phyloP scores from a whole-genome alignment of 2,329 filamentous ascomycete species.

The Aspergillus glaucus region DNA sequence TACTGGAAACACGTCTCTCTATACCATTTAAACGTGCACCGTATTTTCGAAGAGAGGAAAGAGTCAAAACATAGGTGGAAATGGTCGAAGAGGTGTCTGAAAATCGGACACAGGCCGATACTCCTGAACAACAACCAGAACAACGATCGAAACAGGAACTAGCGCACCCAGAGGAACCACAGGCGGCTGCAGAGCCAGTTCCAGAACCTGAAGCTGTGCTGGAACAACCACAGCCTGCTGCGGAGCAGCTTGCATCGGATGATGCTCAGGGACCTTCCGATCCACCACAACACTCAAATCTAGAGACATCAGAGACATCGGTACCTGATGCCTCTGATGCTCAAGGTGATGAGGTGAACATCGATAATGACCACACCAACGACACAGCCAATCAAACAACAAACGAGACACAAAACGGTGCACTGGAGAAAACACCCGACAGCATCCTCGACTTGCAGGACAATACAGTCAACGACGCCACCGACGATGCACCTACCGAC shows the following conservation, averaged over 20 bases:
- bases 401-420: constrained; percentile 3
- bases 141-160: constrained; percentile 8
- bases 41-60: constrained; percentile 24
- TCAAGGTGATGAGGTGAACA: constrained; percentile 5
- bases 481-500: not conserved
- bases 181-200: not conserved
- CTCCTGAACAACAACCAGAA: constrained; percentile 13
- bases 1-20: constrained; percentile 29
- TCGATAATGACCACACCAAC: not conserved
- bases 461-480: not conserved
- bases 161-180: constrained; percentile 4
- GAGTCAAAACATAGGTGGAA: constrained; percentile 29
- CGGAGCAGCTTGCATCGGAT: constrained; percentile 14
- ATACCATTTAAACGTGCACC: constrained; percentile 21
- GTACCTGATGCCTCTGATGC: constrained; percentile 6
- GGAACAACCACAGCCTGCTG: constrained; percentile 9
- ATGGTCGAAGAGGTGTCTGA: constrained; percentile 25
- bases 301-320: constrained; percentile 6
- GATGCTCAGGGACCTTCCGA: constrained; percentile 12
- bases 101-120: constrained; percentile 19
- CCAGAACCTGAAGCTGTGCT: constrained; percentile 12
- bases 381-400: constrained; percentile 3
- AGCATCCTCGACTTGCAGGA: not conserved
- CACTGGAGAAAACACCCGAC: constrained; percentile 10
- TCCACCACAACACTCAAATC: constrained; percentile 8